A percentile compares a stretch with the other conserved stretches of the same genome.
Evolutionary conservation across 2,329 filamentous ascomycete genomes (phyloP).

Genomic region (Orbilia javanica): DNA sequence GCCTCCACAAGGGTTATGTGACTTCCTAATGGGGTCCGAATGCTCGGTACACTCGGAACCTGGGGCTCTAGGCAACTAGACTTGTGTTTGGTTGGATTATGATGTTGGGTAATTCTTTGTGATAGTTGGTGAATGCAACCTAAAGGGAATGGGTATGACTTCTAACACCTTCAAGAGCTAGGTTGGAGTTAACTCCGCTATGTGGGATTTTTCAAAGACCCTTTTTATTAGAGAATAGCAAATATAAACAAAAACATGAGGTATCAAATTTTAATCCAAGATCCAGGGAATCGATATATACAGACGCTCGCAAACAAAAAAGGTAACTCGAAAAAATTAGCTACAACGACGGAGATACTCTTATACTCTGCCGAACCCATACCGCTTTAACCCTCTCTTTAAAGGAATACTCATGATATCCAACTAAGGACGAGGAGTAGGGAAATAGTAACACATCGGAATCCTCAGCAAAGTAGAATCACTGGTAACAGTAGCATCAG

Average conservation of each 20-base stretch:
- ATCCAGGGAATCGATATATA: background rate
- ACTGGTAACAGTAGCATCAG: slow-evolving; percentile 11
- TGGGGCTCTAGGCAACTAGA: background rate
- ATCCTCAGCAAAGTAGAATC: slow-evolving; percentile 17
- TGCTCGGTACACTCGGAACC: background rate
- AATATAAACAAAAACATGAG: background rate
- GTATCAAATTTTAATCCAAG: background rate
- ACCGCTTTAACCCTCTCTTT: background rate
- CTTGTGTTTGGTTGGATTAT: background rate
- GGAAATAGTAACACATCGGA: slow-evolving; percentile 34
- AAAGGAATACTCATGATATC: background rate
- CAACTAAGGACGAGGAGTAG: background rate
- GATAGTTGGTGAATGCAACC: background rate
- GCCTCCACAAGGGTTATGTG: background rate
- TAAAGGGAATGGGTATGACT: too few species aligned
- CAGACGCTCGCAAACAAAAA: background rate
- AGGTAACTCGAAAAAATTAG: background rate
- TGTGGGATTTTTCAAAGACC: too few species aligned
- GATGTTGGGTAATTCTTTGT: background rate
- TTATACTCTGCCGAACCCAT: too few species aligned
- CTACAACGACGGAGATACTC: background rate
- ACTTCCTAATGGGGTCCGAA: background rate
- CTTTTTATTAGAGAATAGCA: too few species aligned
- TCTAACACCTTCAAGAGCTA: too few species aligned
- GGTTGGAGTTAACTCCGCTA: too few species aligned